A percentile compares a stretch with the other conserved stretches of the same genome.
Conservation (phyloP, 192 early-diverging fungal genomes). For the Podila verticillata region DNA sequence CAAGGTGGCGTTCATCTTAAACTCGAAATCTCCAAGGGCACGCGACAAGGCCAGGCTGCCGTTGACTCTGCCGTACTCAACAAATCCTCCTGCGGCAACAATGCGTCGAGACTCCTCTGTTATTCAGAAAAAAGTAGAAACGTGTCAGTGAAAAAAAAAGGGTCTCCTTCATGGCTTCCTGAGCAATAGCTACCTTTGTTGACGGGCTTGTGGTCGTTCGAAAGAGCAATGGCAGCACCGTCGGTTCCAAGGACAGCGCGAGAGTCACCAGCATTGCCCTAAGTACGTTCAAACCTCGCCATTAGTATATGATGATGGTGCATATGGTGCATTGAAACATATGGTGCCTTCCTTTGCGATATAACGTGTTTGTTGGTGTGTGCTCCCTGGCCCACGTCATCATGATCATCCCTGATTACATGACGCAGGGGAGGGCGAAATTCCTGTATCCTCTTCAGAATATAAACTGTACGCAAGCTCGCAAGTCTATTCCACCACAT, state of each 20-base stretch:
- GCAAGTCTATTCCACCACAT: too few species aligned
- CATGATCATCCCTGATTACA: too few species aligned
- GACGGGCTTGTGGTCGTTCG: conserved; percentile 95
- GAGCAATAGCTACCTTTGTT: conserved; percentile 60
- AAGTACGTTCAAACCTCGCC: not conserved
- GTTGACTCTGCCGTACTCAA: conserved; percentile 98
- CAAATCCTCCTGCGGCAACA: conserved; percentile 90
- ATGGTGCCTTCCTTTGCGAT: too few species aligned
- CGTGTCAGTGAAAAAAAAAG: not conserved
- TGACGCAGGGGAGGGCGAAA: too few species aligned
- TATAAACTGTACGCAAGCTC: too few species aligned
- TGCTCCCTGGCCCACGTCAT: too few species aligned
- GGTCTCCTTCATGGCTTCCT: too few species aligned
- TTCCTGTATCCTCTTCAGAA: too few species aligned
- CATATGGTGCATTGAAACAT: too few species aligned
- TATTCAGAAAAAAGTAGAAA: not conserved
- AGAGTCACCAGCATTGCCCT: conserved; percentile 96
- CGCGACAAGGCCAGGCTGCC: conserved; percentile 96
- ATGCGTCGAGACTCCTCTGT: conserved; percentile 86
- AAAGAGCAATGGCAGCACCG: conserved; percentile 80
- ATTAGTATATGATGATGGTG: not conserved
- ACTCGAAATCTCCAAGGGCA: conserved; percentile 98
- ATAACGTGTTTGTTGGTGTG: too few species aligned
- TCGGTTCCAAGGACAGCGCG: conserved; percentile 83
- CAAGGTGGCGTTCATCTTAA: conserved; percentile 86